Evolutionary conservation across 148 eudicot species (phyloP), one percentile per base, ranked within the genome.

Genomic region (Cornus suecica): DNA sequence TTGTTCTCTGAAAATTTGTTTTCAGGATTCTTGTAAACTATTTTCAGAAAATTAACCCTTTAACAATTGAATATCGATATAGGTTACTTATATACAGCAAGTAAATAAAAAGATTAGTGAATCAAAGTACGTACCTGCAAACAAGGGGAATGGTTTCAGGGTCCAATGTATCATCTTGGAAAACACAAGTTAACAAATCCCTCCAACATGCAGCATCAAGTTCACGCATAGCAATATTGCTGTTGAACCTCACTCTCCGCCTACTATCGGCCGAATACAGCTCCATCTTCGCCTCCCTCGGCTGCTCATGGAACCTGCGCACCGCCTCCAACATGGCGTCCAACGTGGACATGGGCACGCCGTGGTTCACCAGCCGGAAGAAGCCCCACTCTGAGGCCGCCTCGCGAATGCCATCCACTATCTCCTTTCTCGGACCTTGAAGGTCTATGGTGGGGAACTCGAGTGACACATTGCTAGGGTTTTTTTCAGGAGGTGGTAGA

Each of bases 361-460:
- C 93, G 79, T 89, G 93, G 62, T 84, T 80, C 25, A 84, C 52
- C 34, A 89, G 56, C 64, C 79, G 90, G 78, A 89, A 89, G 24
- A 85, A 41, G 1, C 93, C 93, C 90, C 89, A 87, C 11, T 73
- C 65, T 64, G 60, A 75, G 4, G 81, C 76, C 29, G 92, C 92
- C 22, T 76, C 78, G 2, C 78, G 69, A 20, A 87, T 72, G 34
- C 79, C 75, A 5, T 66, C 68, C 10, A 83, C 69, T 1, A 89
- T 75, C 65, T 72, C 70, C 28, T 24, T 10, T 6, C 87, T 81
- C 71, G 66, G 26, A 30, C 82, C 87, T 28, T 51, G 37, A 7
- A 88, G 78, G 66, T 78, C 78, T 31, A 88, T 80, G 3, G 77
- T 65, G 1, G 90, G 90, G 29, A 83, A 74, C 14, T 70, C 76